A percentile compares a stretch with the other conserved stretches of the same genome.
These are phyloP conservation scores for Talaromyces stipitatus DNA, from an alignment of 495 filamentous ascomycete genomes.

Conservation along the genomic window DNA sequence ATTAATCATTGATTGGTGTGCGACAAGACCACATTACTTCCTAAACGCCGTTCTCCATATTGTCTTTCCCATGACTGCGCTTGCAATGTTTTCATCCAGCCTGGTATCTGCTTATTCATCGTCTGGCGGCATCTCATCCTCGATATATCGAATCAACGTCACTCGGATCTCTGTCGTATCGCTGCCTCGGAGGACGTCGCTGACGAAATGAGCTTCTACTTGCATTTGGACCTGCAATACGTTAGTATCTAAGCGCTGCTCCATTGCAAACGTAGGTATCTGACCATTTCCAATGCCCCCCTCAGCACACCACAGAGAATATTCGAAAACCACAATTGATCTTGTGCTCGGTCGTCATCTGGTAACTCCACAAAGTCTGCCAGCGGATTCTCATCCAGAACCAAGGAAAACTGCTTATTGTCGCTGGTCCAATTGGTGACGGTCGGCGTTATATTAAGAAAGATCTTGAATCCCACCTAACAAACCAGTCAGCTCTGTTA, in stretches of 20 bases:
- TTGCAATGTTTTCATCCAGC: neutral
- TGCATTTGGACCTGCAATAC: constrained; percentile 83
- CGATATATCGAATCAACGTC: constrained; percentile 86
- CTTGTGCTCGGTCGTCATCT: constrained; percentile 90
- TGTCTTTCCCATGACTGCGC: neutral
- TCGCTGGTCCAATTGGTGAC: constrained; percentile 94
- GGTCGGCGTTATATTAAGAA: constrained; percentile 93
- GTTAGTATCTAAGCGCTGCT: constrained; percentile 4
- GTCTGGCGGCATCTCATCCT: constrained; percentile 94
- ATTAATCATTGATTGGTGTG: neutral
- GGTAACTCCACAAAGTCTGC: constrained; percentile 97
- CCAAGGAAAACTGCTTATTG: constrained; percentile 89
- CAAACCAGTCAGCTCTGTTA: neutral
- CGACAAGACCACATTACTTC: neutral
- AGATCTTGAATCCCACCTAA: constrained; percentile 97
- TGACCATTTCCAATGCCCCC: constrained; percentile 91
- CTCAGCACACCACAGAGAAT: constrained; percentile 89
- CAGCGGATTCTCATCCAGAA: constrained; percentile 94
- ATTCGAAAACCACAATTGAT: constrained; percentile 97
- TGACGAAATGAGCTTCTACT: constrained; percentile 94
- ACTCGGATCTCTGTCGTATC: constrained; percentile 97
- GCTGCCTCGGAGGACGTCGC: constrained; percentile 86
- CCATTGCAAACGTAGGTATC: constrained; percentile 5
- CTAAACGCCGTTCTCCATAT: neutral
- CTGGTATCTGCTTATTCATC: constrained; percentile 59